phyloP scores from a whole-genome alignment of 257 asterid genomes.

The Ehretia macrophylla region DNA sequence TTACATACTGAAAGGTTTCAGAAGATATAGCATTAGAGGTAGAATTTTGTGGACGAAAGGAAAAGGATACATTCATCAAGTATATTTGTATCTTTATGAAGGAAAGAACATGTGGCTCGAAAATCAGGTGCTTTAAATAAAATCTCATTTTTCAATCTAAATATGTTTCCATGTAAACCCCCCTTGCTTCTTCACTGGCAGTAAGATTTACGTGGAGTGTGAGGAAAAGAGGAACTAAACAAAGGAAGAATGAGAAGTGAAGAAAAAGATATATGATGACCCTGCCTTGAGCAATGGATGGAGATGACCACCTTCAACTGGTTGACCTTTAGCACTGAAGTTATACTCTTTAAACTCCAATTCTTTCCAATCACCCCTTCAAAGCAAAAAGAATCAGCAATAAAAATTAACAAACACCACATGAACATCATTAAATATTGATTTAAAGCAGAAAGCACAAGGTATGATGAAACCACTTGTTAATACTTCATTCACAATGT shows the following conservation, averaged over 20 bases:
- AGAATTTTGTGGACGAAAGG: no score
- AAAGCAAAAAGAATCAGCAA: conserved; percentile 16
- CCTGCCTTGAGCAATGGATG: conserved; percentile 97
- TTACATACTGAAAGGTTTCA: no score
- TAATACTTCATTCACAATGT: no score
- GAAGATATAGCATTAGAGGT: no score
- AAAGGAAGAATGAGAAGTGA: not conserved
- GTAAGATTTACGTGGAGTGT: not conserved
- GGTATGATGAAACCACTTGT: no score
- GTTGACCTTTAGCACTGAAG: conserved; percentile 95
- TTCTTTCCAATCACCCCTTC: conserved; percentile 94
- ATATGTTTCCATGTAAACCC: no score
- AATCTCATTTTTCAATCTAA: no score
- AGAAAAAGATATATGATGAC: conserved; percentile 5
- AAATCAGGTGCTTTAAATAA: no score
- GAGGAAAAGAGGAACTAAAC: not conserved
- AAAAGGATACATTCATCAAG: no score
- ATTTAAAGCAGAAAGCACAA: no score
- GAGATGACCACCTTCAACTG: conserved; percentile 90
- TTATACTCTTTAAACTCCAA: conserved; percentile 88
- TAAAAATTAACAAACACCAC: not conserved
- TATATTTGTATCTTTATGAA: no score
- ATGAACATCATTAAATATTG: not conserved
- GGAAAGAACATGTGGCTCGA: no score
- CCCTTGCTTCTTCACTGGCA: not conserved